Evolutionary conservation across 2,329 filamentous ascomycete species (phyloP), one percentile per base, ranked within the genome.

Genomic region (Fusarium decemcellulare): DNA sequence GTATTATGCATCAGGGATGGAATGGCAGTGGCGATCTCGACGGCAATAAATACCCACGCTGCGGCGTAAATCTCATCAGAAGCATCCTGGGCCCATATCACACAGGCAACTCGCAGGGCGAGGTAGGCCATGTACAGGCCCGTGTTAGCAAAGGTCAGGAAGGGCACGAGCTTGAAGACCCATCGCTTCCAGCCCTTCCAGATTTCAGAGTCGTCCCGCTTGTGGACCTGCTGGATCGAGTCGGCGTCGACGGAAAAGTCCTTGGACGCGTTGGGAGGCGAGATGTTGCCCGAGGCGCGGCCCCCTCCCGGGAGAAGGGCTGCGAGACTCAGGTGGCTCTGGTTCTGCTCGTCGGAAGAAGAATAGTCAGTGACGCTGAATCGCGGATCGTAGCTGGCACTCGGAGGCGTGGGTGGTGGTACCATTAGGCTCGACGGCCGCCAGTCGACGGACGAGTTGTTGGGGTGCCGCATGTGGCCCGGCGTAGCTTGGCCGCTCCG

Each of bases 41-140:
- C 82, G 27, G 79, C 84, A 57, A 89, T 85, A 68, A 89, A 89
- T 8, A 88, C 72, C 87, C 87, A 89, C 3, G 87, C 87, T 46
- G 84, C 82, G 6, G 81, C 78, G 64, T 84, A 89, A 3, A 78
- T 79, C 23, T 78, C 73, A 5, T 74, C 51, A 5, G 78, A 76
- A 1, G 76, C 76, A 2, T 81, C 77, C 68, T 89, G 86, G 1
- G 87, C 86, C 46, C 78, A 76, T n/a, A 87, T 74, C 56, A 88
- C 83, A 71, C 86, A 88, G 53, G 78, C 77, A 32, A 89, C 83
- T 39, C 87, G 85, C 56, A 86, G 76, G 23, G 71, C 80, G 8
- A 89, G 84, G 66, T 89, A 89, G 59, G 76, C 39, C 6, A 84
- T n/a, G 73, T 82, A 84, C n/a, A 84, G 48, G n/a, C 68, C 67